Conservation (phyloP, 371 early-diverging fungal genomes). For the Actinomortierella wolfii region DNA sequence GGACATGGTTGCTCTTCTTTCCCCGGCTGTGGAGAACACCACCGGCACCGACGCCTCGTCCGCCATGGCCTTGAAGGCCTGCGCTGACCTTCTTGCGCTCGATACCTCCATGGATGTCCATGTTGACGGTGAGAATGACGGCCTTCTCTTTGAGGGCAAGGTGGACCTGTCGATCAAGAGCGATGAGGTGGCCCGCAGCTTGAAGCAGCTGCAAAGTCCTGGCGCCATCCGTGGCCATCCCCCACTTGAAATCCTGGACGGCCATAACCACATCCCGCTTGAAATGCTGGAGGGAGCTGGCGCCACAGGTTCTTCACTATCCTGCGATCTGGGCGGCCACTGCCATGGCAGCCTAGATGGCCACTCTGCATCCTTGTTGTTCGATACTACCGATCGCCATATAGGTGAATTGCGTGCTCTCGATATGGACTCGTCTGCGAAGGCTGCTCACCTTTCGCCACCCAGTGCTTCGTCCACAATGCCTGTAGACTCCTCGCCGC, state of each 20-base stretch:
- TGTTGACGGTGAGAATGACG: background rate
- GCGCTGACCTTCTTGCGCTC: slow-evolving; percentile 12
- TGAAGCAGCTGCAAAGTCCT: slow-evolving; percentile 32
- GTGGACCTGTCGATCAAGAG: slow-evolving; percentile 1
- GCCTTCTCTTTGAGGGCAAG: background rate
- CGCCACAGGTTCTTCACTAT: background rate
- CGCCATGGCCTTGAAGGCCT: slow-evolving; percentile 2
- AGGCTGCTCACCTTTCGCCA: no score
- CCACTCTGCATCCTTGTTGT: background rate
- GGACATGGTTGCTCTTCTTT: slow-evolving; percentile 23
- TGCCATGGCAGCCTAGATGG: slow-evolving; percentile 28
- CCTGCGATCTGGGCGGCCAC: slow-evolving; percentile 1
- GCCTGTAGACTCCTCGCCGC: no score
- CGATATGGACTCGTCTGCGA: no score
- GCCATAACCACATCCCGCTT: slow-evolving; percentile 24
- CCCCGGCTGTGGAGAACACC: slow-evolving; percentile 1
- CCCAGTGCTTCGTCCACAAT: no score
- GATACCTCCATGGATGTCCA: slow-evolving; percentile 7
- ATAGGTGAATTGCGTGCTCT: no score
- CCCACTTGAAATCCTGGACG: slow-evolving; percentile 7
- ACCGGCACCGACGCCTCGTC: background rate
- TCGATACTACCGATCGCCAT: no score
- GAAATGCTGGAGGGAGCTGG: background rate
- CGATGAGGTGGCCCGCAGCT: slow-evolving; percentile 24
- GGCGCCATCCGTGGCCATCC: slow-evolving; percentile 31